A percentile compares a stretch with the other conserved stretches of the same genome.
These are phyloP conservation scores for Neolentinus lepideus DNA, from an alignment of 1,284 basidiomycete genomes.

Conservation along the genomic window DNA sequence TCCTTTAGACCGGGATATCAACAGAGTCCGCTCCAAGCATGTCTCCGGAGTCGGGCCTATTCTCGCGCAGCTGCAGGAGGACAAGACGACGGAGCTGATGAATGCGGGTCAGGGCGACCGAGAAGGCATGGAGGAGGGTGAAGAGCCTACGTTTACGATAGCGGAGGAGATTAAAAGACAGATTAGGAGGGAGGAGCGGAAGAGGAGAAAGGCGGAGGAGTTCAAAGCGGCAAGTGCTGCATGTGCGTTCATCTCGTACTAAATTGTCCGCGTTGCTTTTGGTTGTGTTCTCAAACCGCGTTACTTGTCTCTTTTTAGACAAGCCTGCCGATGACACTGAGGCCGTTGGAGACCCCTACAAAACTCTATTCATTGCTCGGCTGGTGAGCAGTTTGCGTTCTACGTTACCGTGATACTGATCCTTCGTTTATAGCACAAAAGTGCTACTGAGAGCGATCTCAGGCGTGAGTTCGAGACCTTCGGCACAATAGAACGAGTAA, in stretches of 20 bases:
- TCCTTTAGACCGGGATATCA: slow-evolving; percentile 77
- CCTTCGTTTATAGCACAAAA: slow-evolving; percentile 62
- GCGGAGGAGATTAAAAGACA: slow-evolving; percentile 76
- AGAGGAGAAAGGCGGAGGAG: slow-evolving; percentile 72
- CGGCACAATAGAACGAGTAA: slow-evolving; percentile 88
- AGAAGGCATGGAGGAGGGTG: slow-evolving; percentile 71
- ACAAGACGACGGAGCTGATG: slow-evolving; percentile 62
- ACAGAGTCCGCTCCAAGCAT: slow-evolving; percentile 64
- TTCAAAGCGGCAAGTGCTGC: slow-evolving; percentile 79
- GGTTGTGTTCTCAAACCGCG: slow-evolving; percentile 1
- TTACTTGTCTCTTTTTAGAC: slow-evolving; percentile 40
- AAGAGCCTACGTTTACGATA: slow-evolving; percentile 69
- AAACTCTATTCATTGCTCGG: slow-evolving; percentile 94
- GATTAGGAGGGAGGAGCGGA: slow-evolving; percentile 72
- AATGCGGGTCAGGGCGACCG: slow-evolving; percentile 37
- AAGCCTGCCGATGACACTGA: slow-evolving; percentile 89
- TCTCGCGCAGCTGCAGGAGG: slow-evolving; percentile 69
- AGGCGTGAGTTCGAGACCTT: slow-evolving; percentile 93
- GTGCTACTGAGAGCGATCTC: slow-evolving; percentile 85
- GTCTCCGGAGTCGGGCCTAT: slow-evolving; percentile 70
- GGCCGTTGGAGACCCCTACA: slow-evolving; percentile 96
- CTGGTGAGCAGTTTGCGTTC: slow-evolving; percentile 44
- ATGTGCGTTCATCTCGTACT: slow-evolving; percentile 44
- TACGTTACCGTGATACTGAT: slow-evolving; percentile 6
- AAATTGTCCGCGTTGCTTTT: slow-evolving; percentile 4